phyloP scores from a whole-genome alignment of 2,329 filamentous ascomycete species.

The Ophiostoma sp. region DNA sequence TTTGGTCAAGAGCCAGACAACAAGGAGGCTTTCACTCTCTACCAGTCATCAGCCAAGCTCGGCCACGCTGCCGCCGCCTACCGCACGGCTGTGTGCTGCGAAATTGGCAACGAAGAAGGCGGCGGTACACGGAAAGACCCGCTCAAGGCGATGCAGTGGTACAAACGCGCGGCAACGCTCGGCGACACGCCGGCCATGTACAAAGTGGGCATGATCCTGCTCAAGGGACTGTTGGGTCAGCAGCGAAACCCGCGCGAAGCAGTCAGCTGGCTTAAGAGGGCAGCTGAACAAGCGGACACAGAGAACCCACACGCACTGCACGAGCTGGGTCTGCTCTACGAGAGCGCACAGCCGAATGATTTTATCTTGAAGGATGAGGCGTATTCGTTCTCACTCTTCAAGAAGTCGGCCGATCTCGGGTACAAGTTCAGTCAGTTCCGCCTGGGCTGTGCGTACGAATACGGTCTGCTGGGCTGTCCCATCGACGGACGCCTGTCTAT shows the following conservation, averaged over 20 bases:
- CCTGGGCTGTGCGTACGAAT: conserved; percentile 82
- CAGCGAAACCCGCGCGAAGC: conserved; percentile 76
- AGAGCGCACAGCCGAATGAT: conserved; percentile 60
- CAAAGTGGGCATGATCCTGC: conserved; percentile 92
- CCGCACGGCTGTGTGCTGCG: conserved; percentile 92
- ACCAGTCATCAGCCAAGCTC: conserved; percentile 87
- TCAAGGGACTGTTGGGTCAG: conserved; percentile 92
- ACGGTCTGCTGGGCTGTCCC: conserved; percentile 73
- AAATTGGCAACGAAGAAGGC: conserved; percentile 89
- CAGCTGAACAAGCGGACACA: conserved; percentile 76
- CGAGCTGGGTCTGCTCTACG: conserved; percentile 67
- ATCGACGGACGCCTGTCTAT: conserved; percentile 83
- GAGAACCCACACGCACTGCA: conserved; percentile 95
- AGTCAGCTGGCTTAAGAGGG: conserved; percentile 86
- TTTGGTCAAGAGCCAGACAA: conserved; percentile 75
- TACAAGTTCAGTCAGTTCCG: conserved; percentile 95
- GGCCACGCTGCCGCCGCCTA: conserved; percentile 86
- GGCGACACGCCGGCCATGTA: conserved; percentile 96
- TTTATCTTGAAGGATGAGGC: conserved; percentile 68
- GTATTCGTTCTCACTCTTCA: conserved; percentile 77
- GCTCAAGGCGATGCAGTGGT: conserved; percentile 95
- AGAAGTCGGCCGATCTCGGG: conserved; percentile 77
- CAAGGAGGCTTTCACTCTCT: conserved; percentile 88
- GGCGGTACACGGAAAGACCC: conserved; percentile 89
- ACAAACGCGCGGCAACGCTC: conserved; percentile 82